These are phyloP conservation scores for Aspergillus ruber DNA, from an alignment of 2,329 filamentous ascomycete species.

Conservation along the genomic window DNA sequence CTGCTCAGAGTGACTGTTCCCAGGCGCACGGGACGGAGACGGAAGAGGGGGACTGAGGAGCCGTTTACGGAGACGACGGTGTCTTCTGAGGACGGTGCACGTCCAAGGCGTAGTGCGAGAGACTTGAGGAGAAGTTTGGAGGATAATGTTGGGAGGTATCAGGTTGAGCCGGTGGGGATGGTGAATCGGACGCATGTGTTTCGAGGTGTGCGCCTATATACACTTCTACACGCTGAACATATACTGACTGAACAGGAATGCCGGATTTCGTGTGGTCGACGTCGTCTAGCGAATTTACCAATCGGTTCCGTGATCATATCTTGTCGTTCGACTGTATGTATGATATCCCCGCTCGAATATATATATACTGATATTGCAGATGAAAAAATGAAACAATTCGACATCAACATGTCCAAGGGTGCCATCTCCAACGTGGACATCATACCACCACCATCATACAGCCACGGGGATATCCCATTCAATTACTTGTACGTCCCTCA, in stretches of 20 bases:
- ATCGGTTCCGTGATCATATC: conserved; percentile 63
- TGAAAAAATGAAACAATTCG: conserved; percentile 58
- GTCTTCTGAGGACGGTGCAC: conserved; percentile 2
- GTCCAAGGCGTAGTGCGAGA: conserved; percentile 16
- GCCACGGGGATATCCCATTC: conserved; percentile 67
- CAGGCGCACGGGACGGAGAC: conserved; percentile 75
- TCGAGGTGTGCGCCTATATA: conserved; percentile 47
- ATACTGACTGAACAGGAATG: conserved; percentile 44
- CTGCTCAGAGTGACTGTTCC: conserved; percentile 82
- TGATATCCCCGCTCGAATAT: not conserved
- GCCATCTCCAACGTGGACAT: conserved; percentile 59
- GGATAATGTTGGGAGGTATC: conserved; percentile 64
- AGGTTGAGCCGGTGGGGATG: conserved; percentile 63
- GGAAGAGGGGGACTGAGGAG: conserved; percentile 68
- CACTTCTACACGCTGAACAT: not conserved
- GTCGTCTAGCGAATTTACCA: conserved; percentile 61
- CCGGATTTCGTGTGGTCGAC: conserved; percentile 83
- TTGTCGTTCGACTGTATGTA: conserved; percentile 62
- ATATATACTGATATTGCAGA: conserved; percentile 30
- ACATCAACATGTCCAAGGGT: conserved; percentile 58
- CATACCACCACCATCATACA: conserved; percentile 72
- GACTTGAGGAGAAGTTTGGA: conserved; percentile 47
- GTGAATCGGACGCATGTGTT: conserved; percentile 82
- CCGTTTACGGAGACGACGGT: conserved; percentile 60
- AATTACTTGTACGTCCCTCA: conserved; percentile 43